These are phyloP conservation scores for Tylopilus intermedius DNA, from an alignment of 768 basidiomycete genomes.

Conservation along the genomic window DNA sequence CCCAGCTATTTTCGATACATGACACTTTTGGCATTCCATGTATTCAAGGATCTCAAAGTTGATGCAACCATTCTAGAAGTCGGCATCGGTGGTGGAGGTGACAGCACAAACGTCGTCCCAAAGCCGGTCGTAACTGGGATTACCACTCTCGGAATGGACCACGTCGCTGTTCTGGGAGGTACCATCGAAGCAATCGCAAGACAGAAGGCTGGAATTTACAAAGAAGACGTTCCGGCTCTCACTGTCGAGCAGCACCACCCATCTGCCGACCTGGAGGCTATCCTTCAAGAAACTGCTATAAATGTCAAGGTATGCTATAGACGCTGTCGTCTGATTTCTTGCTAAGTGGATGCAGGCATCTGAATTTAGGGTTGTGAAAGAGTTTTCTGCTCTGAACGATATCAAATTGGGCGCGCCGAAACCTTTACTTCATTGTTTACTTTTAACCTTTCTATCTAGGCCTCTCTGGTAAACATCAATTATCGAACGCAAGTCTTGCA, in stretches of 20 bases:
- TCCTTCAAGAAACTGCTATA: slow-evolving; percentile 61
- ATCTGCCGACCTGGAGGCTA: slow-evolving; percentile 59
- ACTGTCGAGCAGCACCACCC: slow-evolving; percentile 77
- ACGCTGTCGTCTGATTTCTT: not conserved
- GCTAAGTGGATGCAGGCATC: slow-evolving; percentile 44
- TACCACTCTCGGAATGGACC: slow-evolving; percentile 89
- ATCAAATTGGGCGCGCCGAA: slow-evolving; percentile 56
- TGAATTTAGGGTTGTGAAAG: slow-evolving; percentile 59
- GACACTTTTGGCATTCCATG: slow-evolving; percentile 88
- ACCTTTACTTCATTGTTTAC: not conserved
- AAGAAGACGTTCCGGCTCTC: slow-evolving; percentile 84
- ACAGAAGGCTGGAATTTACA: slow-evolving; percentile 97
- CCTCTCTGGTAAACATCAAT: slow-evolving; percentile 80
- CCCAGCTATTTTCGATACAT: slow-evolving; percentile 93
- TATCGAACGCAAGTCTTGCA: slow-evolving; percentile 84
- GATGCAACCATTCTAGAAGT: slow-evolving; percentile 94
- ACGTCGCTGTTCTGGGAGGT: slow-evolving; percentile 80
- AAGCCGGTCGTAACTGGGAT: slow-evolving; percentile 86
- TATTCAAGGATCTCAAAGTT: slow-evolving; percentile 75
- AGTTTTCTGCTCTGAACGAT: slow-evolving; percentile 42
- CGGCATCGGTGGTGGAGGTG: slow-evolving; percentile 89
- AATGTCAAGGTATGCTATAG: slow-evolving; percentile 52
- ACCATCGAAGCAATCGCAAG: slow-evolving; percentile 85
- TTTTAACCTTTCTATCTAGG: slow-evolving; percentile 42
- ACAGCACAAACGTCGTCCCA: slow-evolving; percentile 94